Base-by-base conservation (phyloP, 345 rosid species). In the Rhizophora apiculata region DNA sequence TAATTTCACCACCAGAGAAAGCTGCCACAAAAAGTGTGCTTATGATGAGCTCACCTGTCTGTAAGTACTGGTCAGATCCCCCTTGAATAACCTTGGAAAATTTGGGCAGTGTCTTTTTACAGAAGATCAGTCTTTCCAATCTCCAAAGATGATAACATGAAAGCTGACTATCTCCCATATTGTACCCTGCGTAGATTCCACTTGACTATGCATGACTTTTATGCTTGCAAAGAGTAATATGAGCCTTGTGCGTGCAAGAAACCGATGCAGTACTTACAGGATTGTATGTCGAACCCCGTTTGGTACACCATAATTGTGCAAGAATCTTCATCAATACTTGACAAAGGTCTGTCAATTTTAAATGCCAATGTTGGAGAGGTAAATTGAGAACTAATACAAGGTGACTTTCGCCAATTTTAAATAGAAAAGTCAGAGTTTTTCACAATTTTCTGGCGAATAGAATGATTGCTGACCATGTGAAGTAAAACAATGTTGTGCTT, bases 21-120 rank as follows among this genome's bases (percentile, higher is more conserved):
- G 70, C 68, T 52, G 68, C 60, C 60, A 24, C 60, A 24, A 56
- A 56, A 56, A 56, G 60, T 56, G 60, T 16, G 31, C 31, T 56
- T 24, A 24, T 43, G 49, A 43, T 43, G 49, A 43, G 10, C 60
- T 22, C 60, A 36, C 27, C 27, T 18, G 30, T 30, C 43, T 48
- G 31, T 34, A 30, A 48, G 64, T 69, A 29, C 72, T 29, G 30
- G 24, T 20, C 64, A 36, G 20, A 48, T 52, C 34, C 30, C 36
- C 26, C 62, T 58, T 46, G 56, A 59, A 67, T 56, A 56, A 56
- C 31, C 60, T 56, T 27, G 16, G 30, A 24, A 24, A 9, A 10
- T 24, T 56, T 56, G 60, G 60, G 60, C 6, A 56, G 29, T 56
- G 31, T 56, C 30, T 22, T 56, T 55, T 11, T 10, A 21, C 29